Evolutionary conservation across 2,329 filamentous ascomycete species (phyloP).

Genomic region (Paecilomyces variotii): DNA sequence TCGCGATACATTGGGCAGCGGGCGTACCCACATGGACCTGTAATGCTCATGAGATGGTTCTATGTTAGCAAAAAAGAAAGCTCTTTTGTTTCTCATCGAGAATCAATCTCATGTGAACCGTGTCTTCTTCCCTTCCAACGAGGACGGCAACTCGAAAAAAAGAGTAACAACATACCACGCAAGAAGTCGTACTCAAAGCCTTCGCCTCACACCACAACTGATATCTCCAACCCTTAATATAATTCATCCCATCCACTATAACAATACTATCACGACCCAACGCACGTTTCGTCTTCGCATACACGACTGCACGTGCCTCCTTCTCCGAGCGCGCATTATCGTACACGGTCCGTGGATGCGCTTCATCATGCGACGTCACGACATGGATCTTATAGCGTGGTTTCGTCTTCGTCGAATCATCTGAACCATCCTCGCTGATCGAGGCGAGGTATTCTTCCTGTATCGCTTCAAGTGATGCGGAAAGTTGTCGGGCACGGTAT

Average conservation of each 20-base stretch:
- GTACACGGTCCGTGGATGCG: conserved; percentile 45
- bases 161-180: conserved; percentile 43
- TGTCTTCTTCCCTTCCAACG: background rate
- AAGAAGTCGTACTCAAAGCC: conserved; percentile 52
- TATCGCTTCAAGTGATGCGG: conserved; percentile 40
- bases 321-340: conserved; percentile 53
- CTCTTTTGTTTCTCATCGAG: too few relatives aligned
- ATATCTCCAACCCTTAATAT: conserved; percentile 62
- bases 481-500: conserved; percentile 51
- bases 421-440: conserved; percentile 21
- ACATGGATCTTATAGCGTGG: conserved; percentile 37
- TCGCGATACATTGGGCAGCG: conserved; percentile 46
- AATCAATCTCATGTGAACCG: too few relatives aligned
- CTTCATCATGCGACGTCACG: conserved; percentile 31
- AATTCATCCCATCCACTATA: conserved; percentile 57
- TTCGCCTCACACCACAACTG: conserved; percentile 62
- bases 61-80: background rate
- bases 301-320: conserved; percentile 54
- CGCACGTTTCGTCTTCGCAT: conserved; percentile 53
- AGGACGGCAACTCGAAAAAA: background rate
- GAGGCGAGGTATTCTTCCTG: conserved; percentile 38
- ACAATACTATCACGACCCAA: conserved; percentile 52
- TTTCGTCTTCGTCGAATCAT: conserved; percentile 16
- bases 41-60: conserved; percentile 18
- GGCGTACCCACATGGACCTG: conserved; percentile 53